Evolutionary conservation across 768 basidiomycete genomes (phyloP), one percentile per base, ranked within the genome.

Genomic region (Gautieria morchelliformis): DNA sequence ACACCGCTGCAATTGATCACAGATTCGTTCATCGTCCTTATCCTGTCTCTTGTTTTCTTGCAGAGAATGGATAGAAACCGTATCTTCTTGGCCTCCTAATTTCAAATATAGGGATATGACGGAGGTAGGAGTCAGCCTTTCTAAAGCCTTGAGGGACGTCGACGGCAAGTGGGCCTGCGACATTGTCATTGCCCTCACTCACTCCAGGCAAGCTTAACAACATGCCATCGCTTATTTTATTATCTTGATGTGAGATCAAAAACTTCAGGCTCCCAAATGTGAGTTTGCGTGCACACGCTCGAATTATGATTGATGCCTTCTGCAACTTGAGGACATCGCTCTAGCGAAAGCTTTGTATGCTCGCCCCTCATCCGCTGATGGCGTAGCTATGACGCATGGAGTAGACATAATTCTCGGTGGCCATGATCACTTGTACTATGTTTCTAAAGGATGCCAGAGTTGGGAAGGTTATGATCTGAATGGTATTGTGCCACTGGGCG

Each of bases 51-150:
- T 46, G 51, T 22, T 40, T 37, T 22, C 51, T 24, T 44, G 32
- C 17, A 93, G 91, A 67, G 88, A 89, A 64, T 95, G 93, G 93
- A 92, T 95, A 52, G 76, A 75, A 24, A 94, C 93, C 0, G 82
- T 96, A 9, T 73, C 90, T 0, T 83, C 90, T 8, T 96, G 93
- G 91, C 93, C 93, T 1, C 52, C 80, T 1, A 81, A 80, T 55
- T 96, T 94, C 69, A 69, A 80, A 60, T 89, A 88, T 69, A 79
- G 72, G 56, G 80, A 87, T 50, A 92, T 94, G 90, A 72, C 73
- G 27, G 74, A 87, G 56, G 80, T 81, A 0, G 90, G 84, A 1
- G 67, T 78, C n/a, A 78, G 83, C 32, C 77, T 94, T 22, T 96
- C 93, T 5, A 75, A 74, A 62, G 70, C 74, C 33, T 77, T 96